Conservation (phyloP, 179 eudicot genomes). For the Carnegiea gigantea region DNA sequence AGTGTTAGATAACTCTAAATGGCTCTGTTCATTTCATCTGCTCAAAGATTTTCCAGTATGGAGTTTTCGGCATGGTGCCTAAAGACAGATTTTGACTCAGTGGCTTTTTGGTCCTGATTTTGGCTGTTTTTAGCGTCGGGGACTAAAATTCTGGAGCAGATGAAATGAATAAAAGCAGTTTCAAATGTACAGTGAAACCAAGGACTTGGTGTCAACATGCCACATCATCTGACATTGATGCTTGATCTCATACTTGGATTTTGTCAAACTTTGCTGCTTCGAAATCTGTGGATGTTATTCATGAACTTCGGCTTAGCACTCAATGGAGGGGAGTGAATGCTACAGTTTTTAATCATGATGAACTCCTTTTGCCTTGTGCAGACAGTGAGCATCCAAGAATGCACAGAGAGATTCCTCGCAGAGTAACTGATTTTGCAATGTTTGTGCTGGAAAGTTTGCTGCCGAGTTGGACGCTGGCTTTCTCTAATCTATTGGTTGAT, state of each 20-base stretch:
- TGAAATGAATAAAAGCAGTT: neutral
- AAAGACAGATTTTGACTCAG: neutral
- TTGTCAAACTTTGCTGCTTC: neutral
- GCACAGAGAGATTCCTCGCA: neutral
- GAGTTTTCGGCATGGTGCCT: neutral
- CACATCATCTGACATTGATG: neutral
- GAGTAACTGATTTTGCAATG: neutral
- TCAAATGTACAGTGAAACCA: neutral
- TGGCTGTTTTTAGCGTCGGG: neutral
- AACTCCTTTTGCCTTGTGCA: neutral
- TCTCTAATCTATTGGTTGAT: no score
- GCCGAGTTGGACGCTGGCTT: neutral
- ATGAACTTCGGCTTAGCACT: neutral
- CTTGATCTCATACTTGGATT: neutral
- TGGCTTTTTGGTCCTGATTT: neutral
- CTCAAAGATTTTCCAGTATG: neutral
- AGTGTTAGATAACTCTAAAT: neutral
- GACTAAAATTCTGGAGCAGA: neutral
- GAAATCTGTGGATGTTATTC: neutral
- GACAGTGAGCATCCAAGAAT: neutral
- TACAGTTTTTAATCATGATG: neutral
- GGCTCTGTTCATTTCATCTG: neutral
- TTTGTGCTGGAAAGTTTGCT: neutral
- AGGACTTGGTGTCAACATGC: neutral
- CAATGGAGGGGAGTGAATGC: neutral